These are phyloP conservation scores for Aristolochia fimbriata DNA, from an alignment of 164 flowering plant species.

Conservation along the genomic window DNA sequence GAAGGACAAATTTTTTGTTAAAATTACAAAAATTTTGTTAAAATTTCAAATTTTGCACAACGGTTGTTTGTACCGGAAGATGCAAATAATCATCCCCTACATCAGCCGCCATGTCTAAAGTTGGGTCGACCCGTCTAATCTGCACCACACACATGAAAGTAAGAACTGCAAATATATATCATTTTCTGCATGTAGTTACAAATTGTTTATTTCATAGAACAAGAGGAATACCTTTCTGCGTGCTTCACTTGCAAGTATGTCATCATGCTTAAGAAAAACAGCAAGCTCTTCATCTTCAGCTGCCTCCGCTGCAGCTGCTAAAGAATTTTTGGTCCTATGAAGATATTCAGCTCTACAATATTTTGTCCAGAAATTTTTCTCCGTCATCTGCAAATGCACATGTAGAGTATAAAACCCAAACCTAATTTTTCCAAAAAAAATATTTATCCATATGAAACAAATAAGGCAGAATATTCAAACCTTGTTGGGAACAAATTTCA, in stretches of 20 bases:
- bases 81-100: slow-evolving; percentile 87
- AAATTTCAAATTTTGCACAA: neutral
- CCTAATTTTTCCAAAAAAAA: too few relatives aligned
- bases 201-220: neutral
- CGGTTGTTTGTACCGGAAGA: slow-evolving; percentile 54
- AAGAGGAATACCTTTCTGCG: slow-evolving; percentile 51
- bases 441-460: neutral
- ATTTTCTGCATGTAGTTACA: neutral
- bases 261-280: slow-evolving; percentile 78
- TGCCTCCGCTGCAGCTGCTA: slow-evolving; percentile 96
- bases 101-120: slow-evolving; percentile 93
- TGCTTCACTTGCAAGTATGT: slow-evolving; percentile 72
- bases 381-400: slow-evolving; percentile 53
- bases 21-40: too few relatives aligned
- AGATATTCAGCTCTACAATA: slow-evolving; percentile 92
- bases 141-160: slow-evolving; percentile 20
- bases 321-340: slow-evolving; percentile 58
- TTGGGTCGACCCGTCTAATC: slow-evolving; percentile 94
- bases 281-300: slow-evolving; percentile 99
- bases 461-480: slow-evolving; percentile 19
- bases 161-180: slow-evolving; percentile 1
- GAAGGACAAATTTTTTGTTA: too few relatives aligned
- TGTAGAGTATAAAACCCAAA: neutral
- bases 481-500: slow-evolving; percentile 74
- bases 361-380: slow-evolving; percentile 87